A percentile compares a stretch with the other conserved stretches of the same genome.
These are phyloP conservation scores for Gossypium anomalum DNA, from an alignment of 345 rosid species.

Conservation along the genomic window DNA sequence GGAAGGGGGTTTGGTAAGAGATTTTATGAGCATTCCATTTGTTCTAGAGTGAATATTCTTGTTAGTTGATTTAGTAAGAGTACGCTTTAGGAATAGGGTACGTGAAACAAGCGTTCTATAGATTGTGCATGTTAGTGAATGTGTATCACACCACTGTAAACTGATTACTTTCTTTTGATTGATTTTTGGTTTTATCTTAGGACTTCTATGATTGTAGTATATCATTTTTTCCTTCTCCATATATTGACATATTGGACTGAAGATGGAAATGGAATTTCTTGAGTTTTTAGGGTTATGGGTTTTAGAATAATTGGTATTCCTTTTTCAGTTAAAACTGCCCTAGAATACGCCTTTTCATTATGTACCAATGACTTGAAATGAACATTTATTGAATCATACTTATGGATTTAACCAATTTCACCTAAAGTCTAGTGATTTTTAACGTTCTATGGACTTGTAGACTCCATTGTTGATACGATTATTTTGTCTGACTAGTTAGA, in stretches of 20 bases:
- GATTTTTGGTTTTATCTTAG: not conserved
- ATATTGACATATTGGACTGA: not conserved
- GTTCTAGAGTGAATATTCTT: not conserved
- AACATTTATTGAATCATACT: not conserved
- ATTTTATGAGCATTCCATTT: constrained; percentile 7
- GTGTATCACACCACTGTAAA: not conserved
- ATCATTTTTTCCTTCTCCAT: not conserved
- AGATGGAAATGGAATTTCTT: not conserved
- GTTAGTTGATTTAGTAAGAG: not conserved
- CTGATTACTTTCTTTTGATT: not conserved
- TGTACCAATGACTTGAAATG: not conserved
- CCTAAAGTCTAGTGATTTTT: no score
- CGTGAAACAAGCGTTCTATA: not conserved
- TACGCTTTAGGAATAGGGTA: not conserved
- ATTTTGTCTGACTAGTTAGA: not conserved
- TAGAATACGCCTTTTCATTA: not conserved
- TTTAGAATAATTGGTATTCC: not conserved
- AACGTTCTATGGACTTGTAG: not conserved
- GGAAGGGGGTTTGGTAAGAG: constrained; percentile 98
- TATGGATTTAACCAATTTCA: no score
- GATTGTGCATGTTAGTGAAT: not conserved
- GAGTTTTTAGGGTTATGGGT: not conserved
- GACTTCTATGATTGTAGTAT: not conserved
- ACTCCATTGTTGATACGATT: not conserved
- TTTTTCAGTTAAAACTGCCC: not conserved